phyloP scores from a whole-genome alignment of 352 stramenopile genomes.

The Phytophthora quininea region DNA sequence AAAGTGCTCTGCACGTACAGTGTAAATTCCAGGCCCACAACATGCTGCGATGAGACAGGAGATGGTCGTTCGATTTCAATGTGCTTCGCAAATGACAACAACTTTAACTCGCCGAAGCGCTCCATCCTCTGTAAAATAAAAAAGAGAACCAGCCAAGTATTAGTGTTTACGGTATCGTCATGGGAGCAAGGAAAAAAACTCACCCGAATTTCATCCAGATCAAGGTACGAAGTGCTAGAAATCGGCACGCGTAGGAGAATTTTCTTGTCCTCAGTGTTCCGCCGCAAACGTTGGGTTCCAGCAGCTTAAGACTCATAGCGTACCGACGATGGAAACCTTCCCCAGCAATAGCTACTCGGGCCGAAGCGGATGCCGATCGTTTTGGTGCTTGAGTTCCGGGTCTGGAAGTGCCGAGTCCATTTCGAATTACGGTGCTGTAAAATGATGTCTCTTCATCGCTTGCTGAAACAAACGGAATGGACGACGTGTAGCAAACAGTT shows the following conservation, averaged over 20 bases:
- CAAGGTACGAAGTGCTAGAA: constrained; percentile 49
- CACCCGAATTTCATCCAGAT: constrained; percentile 65
- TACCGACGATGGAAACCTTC: constrained; percentile 58
- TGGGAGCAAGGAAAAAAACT: background rate
- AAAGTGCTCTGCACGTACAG: constrained; percentile 30
- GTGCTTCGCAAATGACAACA: constrained; percentile 58
- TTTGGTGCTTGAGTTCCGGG: constrained; percentile 5
- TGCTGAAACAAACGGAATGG: constrained; percentile 31
- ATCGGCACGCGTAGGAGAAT: constrained; percentile 50
- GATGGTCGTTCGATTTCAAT: constrained; percentile 72
- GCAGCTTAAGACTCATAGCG: constrained; percentile 37
- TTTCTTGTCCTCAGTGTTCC: constrained; percentile 11
- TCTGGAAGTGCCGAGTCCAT: too few relatives aligned
- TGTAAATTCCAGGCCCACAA: constrained; percentile 50
- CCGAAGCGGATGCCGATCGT: constrained; percentile 19
- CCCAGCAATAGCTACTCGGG: constrained; percentile 28
- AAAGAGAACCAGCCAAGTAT: too few relatives aligned
- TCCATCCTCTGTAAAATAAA: constrained; percentile 53
- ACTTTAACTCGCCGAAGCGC: constrained; percentile 48
- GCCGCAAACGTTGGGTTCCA: constrained; percentile 15
- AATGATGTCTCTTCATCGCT: constrained; percentile 8
- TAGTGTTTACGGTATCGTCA: too few relatives aligned
- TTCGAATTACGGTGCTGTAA: constrained; percentile 13
- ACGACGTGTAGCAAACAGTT: constrained; percentile 41
- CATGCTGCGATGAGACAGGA: constrained; percentile 55